These are phyloP conservation scores for Tetrapisispora nanseiensis DNA, from an alignment of 805 yeast genomes.

Conservation along the genomic window DNA sequence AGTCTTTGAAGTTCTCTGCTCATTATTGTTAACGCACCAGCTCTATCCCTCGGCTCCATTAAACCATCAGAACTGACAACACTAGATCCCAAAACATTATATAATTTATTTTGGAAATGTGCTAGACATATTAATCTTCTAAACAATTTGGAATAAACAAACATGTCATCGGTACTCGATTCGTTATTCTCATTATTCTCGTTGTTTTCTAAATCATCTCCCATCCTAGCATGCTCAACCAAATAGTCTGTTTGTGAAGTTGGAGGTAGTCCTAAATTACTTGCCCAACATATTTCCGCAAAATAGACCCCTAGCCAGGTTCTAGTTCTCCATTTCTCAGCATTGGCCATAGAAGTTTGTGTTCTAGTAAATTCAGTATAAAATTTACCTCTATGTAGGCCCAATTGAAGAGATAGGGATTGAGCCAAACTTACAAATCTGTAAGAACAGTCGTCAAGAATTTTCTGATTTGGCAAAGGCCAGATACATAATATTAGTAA, in stretches of 20 bases:
- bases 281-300: slow-evolving; percentile 85
- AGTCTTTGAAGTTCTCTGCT: slow-evolving; percentile 70
- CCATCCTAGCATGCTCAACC: slow-evolving; percentile 68
- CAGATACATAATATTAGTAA: slow-evolving; percentile 73
- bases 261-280: slow-evolving; percentile 80
- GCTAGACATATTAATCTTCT: slow-evolving; percentile 64
- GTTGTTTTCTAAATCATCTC: slow-evolving; percentile 28
- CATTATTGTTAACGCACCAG: slow-evolving; percentile 66
- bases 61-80: slow-evolving; percentile 83
- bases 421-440: slow-evolving; percentile 84
- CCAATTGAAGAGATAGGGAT: slow-evolving; percentile 72
- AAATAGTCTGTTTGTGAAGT: slow-evolving; percentile 74
- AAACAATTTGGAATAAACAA: slow-evolving; percentile 52
- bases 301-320: slow-evolving; percentile 86
- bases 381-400: slow-evolving; percentile 85
- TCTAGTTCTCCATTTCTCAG: slow-evolving; percentile 89
- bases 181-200: background rate
- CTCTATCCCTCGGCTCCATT: slow-evolving; percentile 72
- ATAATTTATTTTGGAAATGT: slow-evolving; percentile 74
- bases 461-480: slow-evolving; percentile 91
- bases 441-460: slow-evolving; percentile 83
- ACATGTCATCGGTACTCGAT: background rate
- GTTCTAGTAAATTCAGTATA: slow-evolving; percentile 84
- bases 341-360: slow-evolving; percentile 79
- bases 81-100: slow-evolving; percentile 78